phyloP scores from a whole-genome alignment of 192 early-diverging fungal species.

The Rhizoclosmatium sp. region DNA sequence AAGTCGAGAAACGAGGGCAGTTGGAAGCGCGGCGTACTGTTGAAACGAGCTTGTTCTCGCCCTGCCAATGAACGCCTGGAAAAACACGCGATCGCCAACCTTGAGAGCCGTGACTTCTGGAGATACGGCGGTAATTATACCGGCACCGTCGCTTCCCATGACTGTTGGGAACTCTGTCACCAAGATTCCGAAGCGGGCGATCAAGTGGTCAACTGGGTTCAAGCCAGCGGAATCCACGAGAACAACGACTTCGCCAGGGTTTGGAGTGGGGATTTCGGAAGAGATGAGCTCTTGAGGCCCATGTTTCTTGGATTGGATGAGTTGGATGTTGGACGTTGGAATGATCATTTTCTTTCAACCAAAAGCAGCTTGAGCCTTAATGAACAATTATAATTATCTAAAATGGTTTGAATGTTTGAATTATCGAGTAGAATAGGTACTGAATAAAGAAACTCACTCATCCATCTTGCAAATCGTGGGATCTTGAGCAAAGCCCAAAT shows the following conservation, averaged over 20 bases:
- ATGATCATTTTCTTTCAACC: background rate
- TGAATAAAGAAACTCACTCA: no score
- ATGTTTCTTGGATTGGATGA: background rate
- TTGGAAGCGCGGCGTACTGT: background rate
- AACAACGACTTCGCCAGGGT: constrained; percentile 5
- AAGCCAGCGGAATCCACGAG: constrained; percentile 25
- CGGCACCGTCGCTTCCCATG: constrained; percentile 28
- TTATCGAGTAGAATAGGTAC: no score
- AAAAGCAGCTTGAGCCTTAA: no score
- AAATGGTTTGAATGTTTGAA: no score
- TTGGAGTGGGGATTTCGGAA: constrained; percentile 5
- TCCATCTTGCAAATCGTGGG: no score
- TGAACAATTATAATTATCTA: no score
- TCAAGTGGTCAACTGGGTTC: constrained; percentile 37
- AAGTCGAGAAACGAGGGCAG: no score
- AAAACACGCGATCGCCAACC: constrained; percentile 28
- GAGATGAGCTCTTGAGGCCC: background rate
- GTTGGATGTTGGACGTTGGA: background rate
- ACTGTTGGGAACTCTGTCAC: constrained; percentile 10
- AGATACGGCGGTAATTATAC: constrained; percentile 8
- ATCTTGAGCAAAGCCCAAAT: no score
- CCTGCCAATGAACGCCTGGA: constrained; percentile 27
- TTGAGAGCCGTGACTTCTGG: constrained; percentile 3
- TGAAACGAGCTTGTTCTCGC: constrained; percentile 14
- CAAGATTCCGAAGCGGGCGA: constrained; percentile 26